These are phyloP conservation scores for Teunomyces barrocoloradensis DNA, from an alignment of 805 yeast species.

Conservation along the genomic window DNA sequence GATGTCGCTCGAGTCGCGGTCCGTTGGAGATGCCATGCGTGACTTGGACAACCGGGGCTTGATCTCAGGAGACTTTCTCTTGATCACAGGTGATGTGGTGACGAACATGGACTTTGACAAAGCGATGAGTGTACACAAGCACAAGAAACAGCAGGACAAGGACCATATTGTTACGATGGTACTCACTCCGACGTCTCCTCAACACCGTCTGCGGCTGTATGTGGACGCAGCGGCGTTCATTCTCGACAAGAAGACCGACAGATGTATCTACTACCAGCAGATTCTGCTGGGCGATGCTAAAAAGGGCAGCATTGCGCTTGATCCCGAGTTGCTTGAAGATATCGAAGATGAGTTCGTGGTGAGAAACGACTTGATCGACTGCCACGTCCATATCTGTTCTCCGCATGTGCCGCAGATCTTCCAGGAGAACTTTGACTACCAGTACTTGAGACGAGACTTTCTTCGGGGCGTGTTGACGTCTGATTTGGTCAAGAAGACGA, in stretches of 20 bases:
- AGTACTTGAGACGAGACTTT: slow-evolving; percentile 79
- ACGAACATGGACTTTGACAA: slow-evolving; percentile 80
- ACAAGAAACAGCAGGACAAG: slow-evolving; percentile 69
- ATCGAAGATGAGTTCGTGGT: slow-evolving; percentile 70
- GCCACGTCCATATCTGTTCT: slow-evolving; percentile 93
- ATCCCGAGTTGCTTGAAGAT: slow-evolving; percentile 77
- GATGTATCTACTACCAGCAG: slow-evolving; percentile 82
- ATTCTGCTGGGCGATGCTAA: slow-evolving; percentile 53
- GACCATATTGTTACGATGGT: slow-evolving; percentile 96
- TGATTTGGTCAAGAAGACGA: slow-evolving; percentile 85
- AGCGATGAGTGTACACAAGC: slow-evolving; percentile 70
- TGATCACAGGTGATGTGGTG: slow-evolving; percentile 94
- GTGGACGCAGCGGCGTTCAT: slow-evolving; percentile 83
- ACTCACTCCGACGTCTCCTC: slow-evolving; percentile 75
- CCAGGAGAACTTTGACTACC: slow-evolving; percentile 96
- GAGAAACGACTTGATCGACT: slow-evolving; percentile 92
- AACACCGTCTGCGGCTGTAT: slow-evolving; percentile 80
- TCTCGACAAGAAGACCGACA: slow-evolving; percentile 66
- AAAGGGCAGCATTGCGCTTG: slow-evolving; percentile 53
- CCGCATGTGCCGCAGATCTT: slow-evolving; percentile 93
- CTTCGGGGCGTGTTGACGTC: slow-evolving; percentile 87
- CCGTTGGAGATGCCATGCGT: slow-evolving; percentile 97
- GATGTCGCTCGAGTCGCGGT: slow-evolving; percentile 79
- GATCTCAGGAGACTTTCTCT: slow-evolving; percentile 83
- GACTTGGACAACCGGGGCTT: slow-evolving; percentile 89